Base-by-base conservation (phyloP, 352 stramenopile species). In the Thalassiosira livingstoniorum region DNA sequence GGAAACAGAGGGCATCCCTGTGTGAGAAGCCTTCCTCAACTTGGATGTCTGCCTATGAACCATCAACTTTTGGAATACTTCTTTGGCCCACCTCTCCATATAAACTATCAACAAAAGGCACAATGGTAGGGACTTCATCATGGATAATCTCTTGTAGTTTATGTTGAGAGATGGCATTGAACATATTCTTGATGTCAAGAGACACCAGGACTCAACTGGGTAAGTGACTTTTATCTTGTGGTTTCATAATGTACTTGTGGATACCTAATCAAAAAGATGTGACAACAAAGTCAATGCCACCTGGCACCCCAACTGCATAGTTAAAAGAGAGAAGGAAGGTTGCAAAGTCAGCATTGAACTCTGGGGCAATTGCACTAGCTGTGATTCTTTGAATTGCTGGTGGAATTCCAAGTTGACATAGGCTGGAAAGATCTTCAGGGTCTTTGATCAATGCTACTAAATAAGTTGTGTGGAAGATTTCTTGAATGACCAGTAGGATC, bases 371-470 rank as follows among this genome's bases (percentile, higher is more conserved):
- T 7, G 43, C 27, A n/a, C 10, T 69, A 4, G 42, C 60, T n/a
- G 60, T 69, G 29, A 79, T 62, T 2, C 71, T 0, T 27, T 32
- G 13, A 0, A 79, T 71, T 0, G 71, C 71, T 0, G 71, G 32
- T 1, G 71, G 60, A 32, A 79, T 69, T 15, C 71, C 71, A 13
- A 79, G 27, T 2, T 58, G 60, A 0, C 60, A 31, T 27, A 79
- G 60, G 18, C 72, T 79, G 27, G 43, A 35, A 15, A 54, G 42
- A 34, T 75, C 53, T 4, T 65, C 15, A 31, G 29, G 51, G 23
- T 75, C 64, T 63, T 73, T 73, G 23, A 31, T 23, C 23, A 58
- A 23, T 5, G 51, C 51, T 5, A 58, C 51, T 37, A 35, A 13
- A 35, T 63, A 63, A 23, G 67, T 81, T 1, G 45, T 37, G 25